These are phyloP conservation scores for Chrysanthemum makinoi DNA, from an alignment of 129 eudicot species.

Conservation along the genomic window DNA sequence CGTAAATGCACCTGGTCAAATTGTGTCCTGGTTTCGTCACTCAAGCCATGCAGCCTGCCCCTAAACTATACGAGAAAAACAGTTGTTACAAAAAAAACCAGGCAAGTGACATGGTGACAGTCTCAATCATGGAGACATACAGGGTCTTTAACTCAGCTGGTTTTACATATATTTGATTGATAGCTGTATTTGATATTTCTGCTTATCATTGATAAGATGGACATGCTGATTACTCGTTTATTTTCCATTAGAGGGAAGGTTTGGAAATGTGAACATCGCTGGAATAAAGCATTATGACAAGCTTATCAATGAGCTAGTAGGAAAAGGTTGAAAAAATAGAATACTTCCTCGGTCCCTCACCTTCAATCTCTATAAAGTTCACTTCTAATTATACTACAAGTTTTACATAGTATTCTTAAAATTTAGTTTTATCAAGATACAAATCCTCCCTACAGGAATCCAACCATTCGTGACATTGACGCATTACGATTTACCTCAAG, in stretches of 20 bases:
- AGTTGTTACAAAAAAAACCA: background rate
- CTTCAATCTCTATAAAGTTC: background rate
- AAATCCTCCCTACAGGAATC: constrained; percentile 47
- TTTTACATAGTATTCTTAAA: background rate
- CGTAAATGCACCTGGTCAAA: no score
- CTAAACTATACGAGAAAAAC: no score
- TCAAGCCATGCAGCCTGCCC: no score
- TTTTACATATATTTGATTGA: background rate
- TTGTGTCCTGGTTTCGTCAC: no score
- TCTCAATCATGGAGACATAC: no score
- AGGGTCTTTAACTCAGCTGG: no score
- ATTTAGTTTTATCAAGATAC: background rate
- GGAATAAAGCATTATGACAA: constrained; percentile 63
- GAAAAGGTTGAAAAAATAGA: constrained; percentile 38
- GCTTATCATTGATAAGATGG: background rate
- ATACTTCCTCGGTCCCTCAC: background rate
- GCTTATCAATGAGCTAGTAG: constrained; percentile 61
- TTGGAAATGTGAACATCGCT: constrained; percentile 55
- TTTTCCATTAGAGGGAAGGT: constrained; percentile 55
- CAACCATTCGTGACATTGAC: constrained; percentile 69
- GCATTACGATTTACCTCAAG: constrained; percentile 76
- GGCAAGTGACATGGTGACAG: background rate
- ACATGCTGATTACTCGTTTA: background rate
- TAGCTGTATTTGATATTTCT: background rate
- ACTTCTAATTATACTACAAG: background rate